These are phyloP conservation scores for Kingdonia uniflora DNA, from an alignment of 164 flowering plant genomes.

Conservation along the genomic window DNA sequence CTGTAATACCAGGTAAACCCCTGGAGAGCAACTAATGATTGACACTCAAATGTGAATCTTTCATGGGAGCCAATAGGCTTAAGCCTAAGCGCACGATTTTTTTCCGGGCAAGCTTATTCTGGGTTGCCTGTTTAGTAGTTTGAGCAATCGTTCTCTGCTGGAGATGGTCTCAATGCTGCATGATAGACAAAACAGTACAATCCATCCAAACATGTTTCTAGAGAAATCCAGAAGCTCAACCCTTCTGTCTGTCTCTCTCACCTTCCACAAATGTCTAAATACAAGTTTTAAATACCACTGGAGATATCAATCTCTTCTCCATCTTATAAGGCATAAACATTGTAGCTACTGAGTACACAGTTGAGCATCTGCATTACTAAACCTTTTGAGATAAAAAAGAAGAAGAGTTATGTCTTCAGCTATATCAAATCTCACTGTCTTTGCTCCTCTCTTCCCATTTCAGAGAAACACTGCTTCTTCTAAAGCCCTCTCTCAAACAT, in stretches of 20 bases:
- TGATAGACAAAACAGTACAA: background rate
- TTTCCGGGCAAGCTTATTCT: too few relatives aligned
- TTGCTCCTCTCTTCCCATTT: constrained; percentile 18
- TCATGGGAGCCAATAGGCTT: too few relatives aligned
- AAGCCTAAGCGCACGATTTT: too few relatives aligned
- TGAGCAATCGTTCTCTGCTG: background rate
- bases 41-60: too few relatives aligned
- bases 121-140: too few relatives aligned
- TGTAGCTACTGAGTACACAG: background rate
- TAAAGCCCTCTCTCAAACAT: background rate
- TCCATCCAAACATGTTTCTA: background rate
- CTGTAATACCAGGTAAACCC: too few relatives aligned
- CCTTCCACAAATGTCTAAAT: constrained; percentile 14
- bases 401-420: constrained; percentile 26
- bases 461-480: constrained; percentile 5
- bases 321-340: background rate
- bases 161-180: background rate
- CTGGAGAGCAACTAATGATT: too few relatives aligned
- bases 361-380: background rate
- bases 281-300: constrained; percentile 3
- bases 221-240: constrained; percentile 9
- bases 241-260: too few relatives aligned
- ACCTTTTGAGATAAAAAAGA: background rate
- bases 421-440: constrained; percentile 17
- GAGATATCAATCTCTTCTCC: background rate